Evolutionary conservation across 768 basidiomycete genomes (phyloP).

Genomic region (Leccinum incarnatum): DNA sequence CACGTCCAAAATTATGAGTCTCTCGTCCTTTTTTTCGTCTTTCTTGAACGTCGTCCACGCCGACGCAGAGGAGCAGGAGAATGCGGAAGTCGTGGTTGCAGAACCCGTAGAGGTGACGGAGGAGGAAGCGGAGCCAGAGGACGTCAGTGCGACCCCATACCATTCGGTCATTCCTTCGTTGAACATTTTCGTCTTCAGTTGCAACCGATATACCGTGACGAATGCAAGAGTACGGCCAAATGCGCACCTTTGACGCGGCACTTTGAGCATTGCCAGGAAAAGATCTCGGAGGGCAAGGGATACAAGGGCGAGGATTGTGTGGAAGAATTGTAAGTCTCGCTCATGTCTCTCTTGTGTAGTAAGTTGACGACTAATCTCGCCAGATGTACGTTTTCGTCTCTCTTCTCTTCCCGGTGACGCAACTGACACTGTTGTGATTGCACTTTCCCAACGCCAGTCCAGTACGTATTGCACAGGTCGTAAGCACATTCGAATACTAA

Average conservation of each 20-base stretch:
- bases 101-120: conserved; percentile 45
- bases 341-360: not conserved
- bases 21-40: conserved; percentile 46
- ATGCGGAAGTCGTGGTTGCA: conserved; percentile 31
- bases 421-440: conserved; percentile 8
- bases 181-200: conserved; percentile 39
- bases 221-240: conserved; percentile 63
- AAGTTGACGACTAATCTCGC: not conserved
- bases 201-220: conserved; percentile 70
- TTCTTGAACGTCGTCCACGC: conserved; percentile 40
- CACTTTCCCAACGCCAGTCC: conserved; percentile 44
- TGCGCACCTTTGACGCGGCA: conserved; percentile 74
- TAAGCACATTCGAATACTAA: conserved; percentile 3
- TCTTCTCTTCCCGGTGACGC: not conserved
- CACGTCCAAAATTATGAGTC: conserved; percentile 30
- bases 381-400: conserved; percentile 25
- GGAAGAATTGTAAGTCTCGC: conserved; percentile 73
- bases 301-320: conserved; percentile 92
- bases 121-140: conserved; percentile 71
- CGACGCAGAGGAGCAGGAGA: conserved; percentile 36
- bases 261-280: conserved; percentile 89
- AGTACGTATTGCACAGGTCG: conserved; percentile 46
- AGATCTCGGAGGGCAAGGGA: conserved; percentile 77
- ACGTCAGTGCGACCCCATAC: conserved; percentile 50
- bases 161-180: not conserved